Base-by-base conservation (phyloP, 441 rosid genomes). In the Arabidopsis lyrata region DNA sequence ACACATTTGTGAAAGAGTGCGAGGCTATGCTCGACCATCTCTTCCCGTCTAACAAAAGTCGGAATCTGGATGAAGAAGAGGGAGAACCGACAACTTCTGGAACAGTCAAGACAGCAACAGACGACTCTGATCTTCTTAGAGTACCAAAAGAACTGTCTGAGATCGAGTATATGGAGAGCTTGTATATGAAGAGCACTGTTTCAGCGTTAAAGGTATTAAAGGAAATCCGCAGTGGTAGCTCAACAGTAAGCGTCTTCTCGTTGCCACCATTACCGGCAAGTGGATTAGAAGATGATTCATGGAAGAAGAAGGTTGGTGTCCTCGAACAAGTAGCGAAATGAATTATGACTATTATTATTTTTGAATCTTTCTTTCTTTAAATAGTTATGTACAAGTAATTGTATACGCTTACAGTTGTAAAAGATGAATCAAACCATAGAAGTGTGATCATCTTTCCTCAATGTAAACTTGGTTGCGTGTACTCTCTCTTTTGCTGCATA, bases 201-300 rank as follows among this genome's bases (percentile, higher is more conserved):
- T 83, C 95, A 2, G 99, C 97, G 4, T 70, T 92, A 68, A 79
- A 93, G 49, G 89, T 80, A 36, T 74, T 90, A 81, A 85, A 89
- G 83, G 89, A 90, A 71, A 89, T 94, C n/a, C 83, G 93, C 44
- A 89, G 94, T 0, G 77, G 86, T 74, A 94, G 97, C 81, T 92
- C 96, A 4, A 90, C 99, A 0, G 92, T 87, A n/a, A 86, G 95
- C 57, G 90, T 58, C 6, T 89, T 92, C 61, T 94, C 97, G 0
- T 80, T 88, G 82, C 96, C 96, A 6, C 99, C 97, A 0, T 52
- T 92, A 76, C 98, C 87, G 75, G 63, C 75, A 3, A 83, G 71
- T 68, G 88, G 89, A 20, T 24, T 83, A 69, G 89, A 88, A 6
- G 88, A 86, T 71, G 87, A 85, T 66, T 55, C 89, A 0, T 86